Evolutionary conservation across 805 yeast genomes (phyloP).

Genomic region (Millerozyma miso): DNA sequence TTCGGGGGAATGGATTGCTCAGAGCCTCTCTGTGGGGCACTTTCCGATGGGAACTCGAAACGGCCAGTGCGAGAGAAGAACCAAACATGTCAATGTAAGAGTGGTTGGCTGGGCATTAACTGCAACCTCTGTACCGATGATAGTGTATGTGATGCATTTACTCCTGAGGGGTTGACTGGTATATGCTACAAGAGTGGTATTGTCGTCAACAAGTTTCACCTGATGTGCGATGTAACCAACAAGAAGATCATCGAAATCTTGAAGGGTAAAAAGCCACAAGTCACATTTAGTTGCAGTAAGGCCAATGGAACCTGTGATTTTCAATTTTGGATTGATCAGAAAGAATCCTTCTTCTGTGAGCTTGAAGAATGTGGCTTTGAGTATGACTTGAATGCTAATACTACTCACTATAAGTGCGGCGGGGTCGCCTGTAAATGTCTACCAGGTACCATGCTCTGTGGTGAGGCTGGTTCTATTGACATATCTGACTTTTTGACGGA

Average conservation of each 20-base stretch:
- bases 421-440: conserved; percentile 81
- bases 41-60: conserved; percentile 53
- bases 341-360: conserved; percentile 88
- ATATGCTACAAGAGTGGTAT: conserved; percentile 87
- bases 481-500: conserved; percentile 88
- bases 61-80: conserved; percentile 62
- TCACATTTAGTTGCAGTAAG: conserved; percentile 82
- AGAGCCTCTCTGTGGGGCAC: conserved; percentile 80
- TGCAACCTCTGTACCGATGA: conserved; percentile 82
- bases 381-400: conserved; percentile 55
- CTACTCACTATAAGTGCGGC: conserved; percentile 75
- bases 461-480: conserved; percentile 90
- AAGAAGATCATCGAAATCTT: conserved; percentile 77
- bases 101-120: conserved; percentile 93
- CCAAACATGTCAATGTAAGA: conserved; percentile 63
- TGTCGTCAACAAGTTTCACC: conserved; percentile 74
- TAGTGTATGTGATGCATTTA: conserved; percentile 73
- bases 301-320: conserved; percentile 68
- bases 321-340: conserved; percentile 93
- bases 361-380: conserved; percentile 68
- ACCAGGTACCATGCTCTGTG: conserved; percentile 91
- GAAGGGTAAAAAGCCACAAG: conserved; percentile 82
- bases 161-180: conserved; percentile 83
- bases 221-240: conserved; percentile 93
- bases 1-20: conserved; percentile 94